Evolutionary conservation across 2,329 filamentous ascomycete species (phyloP).

Genomic region (Xylariaceae sp.): DNA sequence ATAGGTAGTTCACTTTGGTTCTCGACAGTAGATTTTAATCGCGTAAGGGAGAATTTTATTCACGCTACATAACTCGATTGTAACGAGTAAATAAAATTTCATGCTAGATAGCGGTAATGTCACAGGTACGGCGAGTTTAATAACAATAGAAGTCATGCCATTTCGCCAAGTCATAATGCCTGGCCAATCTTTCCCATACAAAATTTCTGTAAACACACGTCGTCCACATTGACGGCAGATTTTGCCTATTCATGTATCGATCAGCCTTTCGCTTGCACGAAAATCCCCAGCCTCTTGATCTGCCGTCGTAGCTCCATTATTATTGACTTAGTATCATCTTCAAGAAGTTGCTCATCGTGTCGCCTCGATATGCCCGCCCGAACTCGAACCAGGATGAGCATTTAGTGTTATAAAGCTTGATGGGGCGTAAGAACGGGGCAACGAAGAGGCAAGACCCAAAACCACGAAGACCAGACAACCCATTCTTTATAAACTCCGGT

Average conservation of each 20-base stretch:
- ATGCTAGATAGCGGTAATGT: not conserved
- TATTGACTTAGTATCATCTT: constrained; percentile 11
- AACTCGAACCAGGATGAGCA: too few species aligned
- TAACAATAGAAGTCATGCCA: too few species aligned
- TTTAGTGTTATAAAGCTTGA: too few species aligned
- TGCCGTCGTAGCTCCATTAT: constrained; percentile 16
- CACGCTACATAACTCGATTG: too few species aligned
- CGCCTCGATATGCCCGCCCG: not conserved
- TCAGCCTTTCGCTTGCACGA: constrained; percentile 25
- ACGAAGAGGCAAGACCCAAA: constrained; percentile 18
- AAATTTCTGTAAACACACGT: constrained; percentile 19
- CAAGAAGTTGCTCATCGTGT: too few species aligned
- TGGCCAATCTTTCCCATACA: constrained; percentile 18
- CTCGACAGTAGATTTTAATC: too few species aligned
- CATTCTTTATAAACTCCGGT: constrained; percentile 36
- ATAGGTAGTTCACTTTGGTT: too few species aligned
- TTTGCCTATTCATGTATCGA: constrained; percentile 15
- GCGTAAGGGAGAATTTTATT: too few species aligned
- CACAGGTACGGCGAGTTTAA: too few species aligned
- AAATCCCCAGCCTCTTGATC: constrained; percentile 15
- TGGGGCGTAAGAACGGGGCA: constrained; percentile 7
- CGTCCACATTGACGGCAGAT: constrained; percentile 18
- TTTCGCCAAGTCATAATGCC: constrained; percentile 16
- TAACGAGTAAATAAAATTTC: too few species aligned
- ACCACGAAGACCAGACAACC: constrained; percentile 30